A percentile compares a stretch with the other conserved stretches of the same genome.
These are phyloP conservation scores for Sugiyamaella castrensis DNA, from an alignment of 1,139 yeast genomes.

Conservation along the genomic window DNA sequence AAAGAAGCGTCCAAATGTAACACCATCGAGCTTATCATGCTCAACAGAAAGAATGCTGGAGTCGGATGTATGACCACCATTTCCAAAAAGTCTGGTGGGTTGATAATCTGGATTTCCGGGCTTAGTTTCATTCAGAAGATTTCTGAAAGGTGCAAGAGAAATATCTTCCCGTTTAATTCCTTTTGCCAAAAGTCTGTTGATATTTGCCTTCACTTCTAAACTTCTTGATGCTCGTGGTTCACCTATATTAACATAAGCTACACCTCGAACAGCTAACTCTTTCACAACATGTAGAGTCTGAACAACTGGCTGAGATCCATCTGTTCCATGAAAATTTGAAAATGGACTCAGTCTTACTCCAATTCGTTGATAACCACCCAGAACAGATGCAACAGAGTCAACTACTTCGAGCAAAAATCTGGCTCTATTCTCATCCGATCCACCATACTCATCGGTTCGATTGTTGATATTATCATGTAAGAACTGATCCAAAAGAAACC, in stretches of 20 bases:
- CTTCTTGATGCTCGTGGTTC: constrained; percentile 44
- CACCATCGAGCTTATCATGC: constrained; percentile 36
- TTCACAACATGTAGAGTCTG: constrained; percentile 30
- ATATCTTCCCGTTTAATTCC: neutral
- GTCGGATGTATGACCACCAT: constrained; percentile 43
- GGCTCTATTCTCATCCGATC: constrained; percentile 58
- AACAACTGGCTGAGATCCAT: constrained; percentile 25
- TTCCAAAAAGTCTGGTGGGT: constrained; percentile 12
- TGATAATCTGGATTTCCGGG: neutral
- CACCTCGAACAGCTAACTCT: constrained; percentile 28
- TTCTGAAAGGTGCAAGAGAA: neutral
- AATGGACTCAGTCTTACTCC: constrained; percentile 63
- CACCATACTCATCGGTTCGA: constrained; percentile 65
- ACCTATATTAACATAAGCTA: constrained; percentile 53
- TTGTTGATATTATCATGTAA: constrained; percentile 48
- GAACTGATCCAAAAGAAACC: constrained; percentile 61
- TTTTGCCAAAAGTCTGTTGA: constrained; percentile 16
- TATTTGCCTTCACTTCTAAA: constrained; percentile 9
- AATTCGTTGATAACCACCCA: constrained; percentile 55
- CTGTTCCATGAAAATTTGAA: constrained; percentile 32
- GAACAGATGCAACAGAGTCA: constrained; percentile 46
- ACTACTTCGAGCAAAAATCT: constrained; percentile 53
- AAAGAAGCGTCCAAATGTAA: constrained; percentile 47
- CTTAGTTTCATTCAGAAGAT: neutral
- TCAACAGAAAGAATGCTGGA: constrained; percentile 41